Evolutionary conservation across 306 rosid species (phyloP).

Genomic region (Malus fusca): DNA sequence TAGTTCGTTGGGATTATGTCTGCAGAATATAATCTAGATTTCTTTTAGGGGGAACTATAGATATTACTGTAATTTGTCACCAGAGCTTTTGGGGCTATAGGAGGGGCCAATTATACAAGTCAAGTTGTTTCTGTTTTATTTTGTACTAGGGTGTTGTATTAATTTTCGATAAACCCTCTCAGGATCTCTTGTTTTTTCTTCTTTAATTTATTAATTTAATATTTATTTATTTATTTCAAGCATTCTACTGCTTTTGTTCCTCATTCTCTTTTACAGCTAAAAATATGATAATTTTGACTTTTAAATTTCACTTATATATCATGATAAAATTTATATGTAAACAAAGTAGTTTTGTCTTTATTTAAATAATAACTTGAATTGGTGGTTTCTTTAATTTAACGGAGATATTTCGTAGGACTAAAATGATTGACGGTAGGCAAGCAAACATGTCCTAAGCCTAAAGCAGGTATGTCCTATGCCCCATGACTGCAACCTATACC

Average conservation of each 20-base stretch:
- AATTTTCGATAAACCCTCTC: background rate
- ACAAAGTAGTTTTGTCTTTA: too few species aligned
- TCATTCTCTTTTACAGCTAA: background rate
- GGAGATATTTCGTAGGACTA: too few species aligned
- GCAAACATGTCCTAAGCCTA: too few species aligned
- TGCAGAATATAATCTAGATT: slow-evolving; percentile 16
- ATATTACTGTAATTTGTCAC: slow-evolving; percentile 20
- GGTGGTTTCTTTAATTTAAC: too few species aligned
- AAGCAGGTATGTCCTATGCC: too few species aligned
- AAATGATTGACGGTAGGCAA: too few species aligned
- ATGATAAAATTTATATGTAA: too few species aligned
- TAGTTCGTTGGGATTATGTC: slow-evolving; percentile 23
- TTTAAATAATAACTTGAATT: too few species aligned
- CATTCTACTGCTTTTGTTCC: background rate
- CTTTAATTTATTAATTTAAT: background rate
- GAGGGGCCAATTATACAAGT: slow-evolving; percentile 17
- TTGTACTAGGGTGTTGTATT: background rate
- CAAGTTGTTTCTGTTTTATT: slow-evolving; percentile 8
- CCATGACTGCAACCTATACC: too few species aligned
- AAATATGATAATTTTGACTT: background rate
- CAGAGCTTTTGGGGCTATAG: slow-evolving; percentile 17
- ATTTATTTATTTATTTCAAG: background rate
- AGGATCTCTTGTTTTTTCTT: background rate
- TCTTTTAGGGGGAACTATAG: slow-evolving; percentile 5
- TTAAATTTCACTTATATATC: background rate